These are phyloP conservation scores for Coniella lustricola DNA, from an alignment of 2,329 filamentous ascomycete genomes.

Conservation along the genomic window DNA sequence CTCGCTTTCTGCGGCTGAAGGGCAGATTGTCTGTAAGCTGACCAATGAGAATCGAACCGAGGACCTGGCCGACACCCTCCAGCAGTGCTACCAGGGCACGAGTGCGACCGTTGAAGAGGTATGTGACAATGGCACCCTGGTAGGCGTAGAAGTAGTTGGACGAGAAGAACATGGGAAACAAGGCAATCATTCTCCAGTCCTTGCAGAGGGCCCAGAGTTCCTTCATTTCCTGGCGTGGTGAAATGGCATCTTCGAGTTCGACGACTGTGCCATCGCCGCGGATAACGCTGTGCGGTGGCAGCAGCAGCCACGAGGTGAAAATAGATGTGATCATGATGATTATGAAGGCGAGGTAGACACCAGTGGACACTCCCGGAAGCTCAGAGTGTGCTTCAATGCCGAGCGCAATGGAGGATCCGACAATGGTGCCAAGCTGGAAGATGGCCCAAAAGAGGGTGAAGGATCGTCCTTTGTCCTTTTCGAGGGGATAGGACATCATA, in stretches of 20 bases:
- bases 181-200: conserved; percentile 45
- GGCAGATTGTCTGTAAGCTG: conserved; percentile 51
- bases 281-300: conserved; percentile 17
- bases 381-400: conserved; percentile 18
- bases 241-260: conserved; percentile 16
- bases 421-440: conserved; percentile 21
- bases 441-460: conserved; percentile 20
- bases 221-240: conserved; percentile 14
- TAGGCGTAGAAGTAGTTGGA: conserved; percentile 83
- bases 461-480: conserved; percentile 19
- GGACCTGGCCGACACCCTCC: conserved; percentile 67
- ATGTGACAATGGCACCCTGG: conserved; percentile 65
- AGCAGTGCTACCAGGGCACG: conserved; percentile 65
- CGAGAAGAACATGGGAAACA: conserved; percentile 77
- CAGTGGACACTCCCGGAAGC: conserved; percentile 20
- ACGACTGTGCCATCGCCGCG: conserved; percentile 18
- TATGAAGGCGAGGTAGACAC: conserved; percentile 22
- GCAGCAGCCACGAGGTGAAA: conserved; percentile 16
- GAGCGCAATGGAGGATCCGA: conserved; percentile 22
- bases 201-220: conserved; percentile 12
- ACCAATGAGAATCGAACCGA: conserved; percentile 61
- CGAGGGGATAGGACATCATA: conserved; percentile 18
- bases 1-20: conserved; percentile 52
- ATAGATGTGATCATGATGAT: conserved; percentile 20
- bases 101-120: conserved; percentile 67